phyloP scores from a whole-genome alignment of 495 filamentous ascomycete genomes.

The Entonaema liquescens region DNA sequence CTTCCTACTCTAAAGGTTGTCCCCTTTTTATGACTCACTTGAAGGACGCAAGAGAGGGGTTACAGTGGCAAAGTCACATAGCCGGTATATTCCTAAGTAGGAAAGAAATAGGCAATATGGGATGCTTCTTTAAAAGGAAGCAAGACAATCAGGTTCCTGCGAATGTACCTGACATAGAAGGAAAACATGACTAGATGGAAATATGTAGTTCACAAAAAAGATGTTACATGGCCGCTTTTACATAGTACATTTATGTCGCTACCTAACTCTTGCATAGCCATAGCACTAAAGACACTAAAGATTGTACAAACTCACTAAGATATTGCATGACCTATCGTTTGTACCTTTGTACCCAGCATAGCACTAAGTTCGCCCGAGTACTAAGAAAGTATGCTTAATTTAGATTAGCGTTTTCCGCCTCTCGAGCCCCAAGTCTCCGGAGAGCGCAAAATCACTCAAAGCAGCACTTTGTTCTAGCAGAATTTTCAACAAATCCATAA shows the following conservation, averaged over 20 bases:
- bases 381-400: background rate
- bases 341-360: background rate
- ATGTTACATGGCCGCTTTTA: slow-evolving; percentile 39
- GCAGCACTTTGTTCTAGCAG: background rate
- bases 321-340: slow-evolving; percentile 6
- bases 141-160: slow-evolving; percentile 9
- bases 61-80: slow-evolving; percentile 29
- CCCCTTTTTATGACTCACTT: slow-evolving; percentile 9
- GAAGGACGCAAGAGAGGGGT: slow-evolving; percentile 6
- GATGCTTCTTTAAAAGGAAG: slow-evolving; percentile 9
- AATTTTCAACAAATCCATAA: background rate
- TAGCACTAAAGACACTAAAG: slow-evolving; percentile 1
- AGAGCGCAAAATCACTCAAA: background rate
- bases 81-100: background rate
- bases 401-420: background rate
- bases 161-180: background rate
- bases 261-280: slow-evolving; percentile 17
- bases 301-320: slow-evolving; percentile 14
- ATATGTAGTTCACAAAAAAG: background rate
- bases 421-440: background rate
- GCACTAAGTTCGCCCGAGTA: background rate
- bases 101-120: slow-evolving; percentile 28
- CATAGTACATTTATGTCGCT: background rate
- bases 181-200: slow-evolving; percentile 19
- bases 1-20: background rate